Percentiles rank a stretch among this genome's conserved stretches.
These are phyloP conservation scores for Debaryomyces castellii DNA, from an alignment of 805 yeast species.

Conservation along the genomic window DNA sequence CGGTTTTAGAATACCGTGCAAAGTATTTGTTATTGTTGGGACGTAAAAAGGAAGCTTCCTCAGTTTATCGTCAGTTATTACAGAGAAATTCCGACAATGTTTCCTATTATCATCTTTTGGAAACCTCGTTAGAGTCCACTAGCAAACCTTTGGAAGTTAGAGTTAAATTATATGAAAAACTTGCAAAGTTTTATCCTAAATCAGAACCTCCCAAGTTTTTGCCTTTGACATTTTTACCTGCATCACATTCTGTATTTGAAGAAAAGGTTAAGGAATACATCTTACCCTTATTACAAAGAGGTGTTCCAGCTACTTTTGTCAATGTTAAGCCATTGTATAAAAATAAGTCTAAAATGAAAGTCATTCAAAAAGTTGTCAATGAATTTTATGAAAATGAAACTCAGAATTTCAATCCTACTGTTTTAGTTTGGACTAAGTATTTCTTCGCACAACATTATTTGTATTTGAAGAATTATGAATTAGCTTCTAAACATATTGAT, in stretches of 20 bases:
- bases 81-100: conserved; percentile 84
- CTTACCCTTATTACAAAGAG: conserved; percentile 61
- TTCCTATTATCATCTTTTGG: conserved; percentile 65
- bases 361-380: conserved; percentile 54
- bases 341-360: conserved; percentile 34
- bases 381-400: conserved; percentile 41
- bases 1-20: conserved; percentile 67
- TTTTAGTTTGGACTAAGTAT: conserved; percentile 67
- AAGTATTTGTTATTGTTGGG: conserved; percentile 59
- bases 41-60: conserved; percentile 60
- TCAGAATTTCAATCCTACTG: conserved; percentile 41
- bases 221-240: conserved; percentile 71
- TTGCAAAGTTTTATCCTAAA: conserved; percentile 72
- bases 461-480: conserved; percentile 47
- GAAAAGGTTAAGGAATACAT: conserved; percentile 54
- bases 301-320: conserved; percentile 88
- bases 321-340: conserved; percentile 79
- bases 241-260: conserved; percentile 48
- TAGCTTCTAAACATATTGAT: conserved; percentile 60
- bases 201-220: conserved; percentile 78
- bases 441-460: conserved; percentile 79
- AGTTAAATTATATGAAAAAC: conserved; percentile 60
- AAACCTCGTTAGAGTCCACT: conserved; percentile 57
- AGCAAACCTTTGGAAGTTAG: conserved; percentile 46
- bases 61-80: conserved; percentile 64